Conservation (phyloP, 441 rosid species). For the Adansonia grandidieri region DNA sequence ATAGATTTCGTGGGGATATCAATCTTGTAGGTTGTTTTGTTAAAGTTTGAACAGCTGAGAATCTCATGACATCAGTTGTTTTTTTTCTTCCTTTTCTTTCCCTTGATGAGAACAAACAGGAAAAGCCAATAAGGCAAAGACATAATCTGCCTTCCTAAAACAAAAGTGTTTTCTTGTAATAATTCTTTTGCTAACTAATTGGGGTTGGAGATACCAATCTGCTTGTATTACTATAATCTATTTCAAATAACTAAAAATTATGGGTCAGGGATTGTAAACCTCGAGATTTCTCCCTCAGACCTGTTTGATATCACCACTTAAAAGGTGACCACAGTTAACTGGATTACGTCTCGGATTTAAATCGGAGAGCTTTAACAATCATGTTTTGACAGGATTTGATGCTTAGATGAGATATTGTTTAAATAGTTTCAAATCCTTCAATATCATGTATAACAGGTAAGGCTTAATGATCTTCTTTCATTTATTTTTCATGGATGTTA, state of each 20-base stretch:
- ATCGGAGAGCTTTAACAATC: not conserved
- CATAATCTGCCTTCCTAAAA: conserved; percentile 18
- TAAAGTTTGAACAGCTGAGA: conserved; percentile 22
- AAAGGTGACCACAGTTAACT: no score
- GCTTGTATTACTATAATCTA: no score
- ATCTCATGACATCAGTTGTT: conserved; percentile 15
- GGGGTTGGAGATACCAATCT: not conserved
- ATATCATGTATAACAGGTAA: not conserved
- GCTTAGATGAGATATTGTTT: not conserved
- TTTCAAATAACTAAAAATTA: not conserved
- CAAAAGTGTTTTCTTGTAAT: conserved; percentile 14
- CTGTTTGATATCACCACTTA: no score
- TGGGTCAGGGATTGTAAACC: no score
- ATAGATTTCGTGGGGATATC: conserved; percentile 36
- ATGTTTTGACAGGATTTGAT: not conserved
- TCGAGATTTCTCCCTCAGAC: no score
- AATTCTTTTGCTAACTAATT: not conserved
- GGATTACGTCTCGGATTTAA: not conserved
- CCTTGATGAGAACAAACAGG: conserved; percentile 17
- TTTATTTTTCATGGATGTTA: not conserved
- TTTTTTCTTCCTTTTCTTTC: conserved; percentile 2
- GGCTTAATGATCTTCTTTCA: not conserved
- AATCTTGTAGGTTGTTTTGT: conserved; percentile 25
- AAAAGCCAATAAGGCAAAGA: conserved; percentile 25
- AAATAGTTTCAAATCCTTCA: not conserved